Evolutionary conservation across 2,329 filamentous ascomycete genomes (phyloP), one percentile per base, ranked within the genome.

Genomic region (Penicillium sp.): DNA sequence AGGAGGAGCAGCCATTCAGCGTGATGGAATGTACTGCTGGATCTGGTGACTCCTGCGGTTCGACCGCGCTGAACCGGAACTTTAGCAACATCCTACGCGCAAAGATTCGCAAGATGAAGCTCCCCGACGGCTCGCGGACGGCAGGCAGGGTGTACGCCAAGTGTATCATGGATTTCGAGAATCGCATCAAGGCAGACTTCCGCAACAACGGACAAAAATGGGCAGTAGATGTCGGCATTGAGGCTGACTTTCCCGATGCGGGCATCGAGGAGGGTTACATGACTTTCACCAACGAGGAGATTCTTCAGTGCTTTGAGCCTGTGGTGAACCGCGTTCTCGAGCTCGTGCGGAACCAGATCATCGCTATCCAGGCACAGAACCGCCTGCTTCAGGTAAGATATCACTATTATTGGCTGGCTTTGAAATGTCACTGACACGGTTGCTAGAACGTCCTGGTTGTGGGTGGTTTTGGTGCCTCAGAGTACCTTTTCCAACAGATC

Each of bases 111-210:
- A 97, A 97, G 79, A 97, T 97, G 93, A 97, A 97, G 75, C 79
- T 98, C 40, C 91, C 93, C 1, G 92, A 97, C 66, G 92, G 91
- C 41, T 96, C 92, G 61, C 95, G 92, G 75, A 97, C 90, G 2
- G 92, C 93, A n/a, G 92, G 92, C 38, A 90, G 92, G 72, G 93
- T 98, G 47, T 97, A 97, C 72, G 92, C 92, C 60, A 97, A 97
- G 77, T 97, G 92, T 72, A 97, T 98, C 73, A 97, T 97, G 92
- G 93, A 98, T 74, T 98, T 98, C 65, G 93, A 98, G 78, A 97
- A 97, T 81, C 81, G 93, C 71, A 96, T 98, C 81, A 98, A 98
- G 80, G 93, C 93, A 43, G 93, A 97, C 72, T 98, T 98, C 85
- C 84, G 93, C 58, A 97, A 97, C 77, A 97, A 96, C 71, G 91